Percentiles rank a stretch among this genome's conserved stretches.
Conservation (phyloP, 768 basidiomycete genomes). For the Mycena albidolilacea region DNA sequence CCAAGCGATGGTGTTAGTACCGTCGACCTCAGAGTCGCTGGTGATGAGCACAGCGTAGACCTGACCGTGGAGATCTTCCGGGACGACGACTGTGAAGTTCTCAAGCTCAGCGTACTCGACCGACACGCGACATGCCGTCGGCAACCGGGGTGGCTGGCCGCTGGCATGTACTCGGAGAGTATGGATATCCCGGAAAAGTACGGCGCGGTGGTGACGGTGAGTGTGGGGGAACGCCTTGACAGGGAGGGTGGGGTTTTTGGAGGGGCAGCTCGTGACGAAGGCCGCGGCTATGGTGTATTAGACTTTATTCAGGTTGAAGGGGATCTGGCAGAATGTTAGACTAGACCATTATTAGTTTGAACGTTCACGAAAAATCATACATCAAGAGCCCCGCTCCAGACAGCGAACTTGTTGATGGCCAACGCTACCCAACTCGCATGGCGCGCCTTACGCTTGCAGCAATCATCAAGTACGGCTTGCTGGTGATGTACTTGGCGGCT, state of each 20-base stretch:
- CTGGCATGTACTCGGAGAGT: constrained; percentile 19
- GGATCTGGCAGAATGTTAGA: constrained; percentile 43
- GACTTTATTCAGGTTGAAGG: constrained; percentile 49
- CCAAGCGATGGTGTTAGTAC: constrained; percentile 63
- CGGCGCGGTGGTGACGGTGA: constrained; percentile 51
- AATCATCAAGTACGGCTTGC: constrained; percentile 63
- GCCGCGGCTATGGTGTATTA: constrained; percentile 54
- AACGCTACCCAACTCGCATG: constrained; percentile 65
- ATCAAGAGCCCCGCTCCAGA: constrained; percentile 70
- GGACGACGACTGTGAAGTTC: constrained; percentile 51
- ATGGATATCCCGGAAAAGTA: constrained; percentile 44
- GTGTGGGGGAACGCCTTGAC: constrained; percentile 66
- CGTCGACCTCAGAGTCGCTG: constrained; percentile 46
- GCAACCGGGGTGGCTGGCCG: constrained; percentile 44
- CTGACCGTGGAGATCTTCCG: constrained; percentile 56
- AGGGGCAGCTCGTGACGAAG: constrained; percentile 70
- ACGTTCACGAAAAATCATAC: constrained; percentile 41
- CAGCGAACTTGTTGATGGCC: constrained; percentile 56
- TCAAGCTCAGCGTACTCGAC: constrained; percentile 50
- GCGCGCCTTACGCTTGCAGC: constrained; percentile 57
- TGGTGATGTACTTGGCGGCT: constrained; percentile 63
- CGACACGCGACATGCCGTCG: constrained; percentile 45
- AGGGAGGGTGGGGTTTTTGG: constrained; percentile 66
- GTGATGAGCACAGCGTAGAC: constrained; percentile 66
- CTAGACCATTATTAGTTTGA: constrained; percentile 41